Evolutionary conservation across 1,284 basidiomycete genomes (phyloP).

Genomic region (Melampsora americana): DNA sequence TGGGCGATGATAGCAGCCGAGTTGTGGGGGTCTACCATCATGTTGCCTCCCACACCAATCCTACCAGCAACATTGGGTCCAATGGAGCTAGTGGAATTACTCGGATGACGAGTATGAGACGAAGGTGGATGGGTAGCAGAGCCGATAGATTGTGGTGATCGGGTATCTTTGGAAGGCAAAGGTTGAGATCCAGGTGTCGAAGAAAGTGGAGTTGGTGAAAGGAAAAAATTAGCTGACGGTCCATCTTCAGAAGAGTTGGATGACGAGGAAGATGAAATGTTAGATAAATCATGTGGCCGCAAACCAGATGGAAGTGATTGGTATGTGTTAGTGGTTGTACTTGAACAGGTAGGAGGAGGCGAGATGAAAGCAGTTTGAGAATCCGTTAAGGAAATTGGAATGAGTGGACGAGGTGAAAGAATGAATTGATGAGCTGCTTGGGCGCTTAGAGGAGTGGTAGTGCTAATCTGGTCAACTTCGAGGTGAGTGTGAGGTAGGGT

Average conservation of each 20-base stretch:
- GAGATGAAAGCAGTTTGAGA: background rate
- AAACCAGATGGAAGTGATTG: too few species aligned
- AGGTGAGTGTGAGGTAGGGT: background rate
- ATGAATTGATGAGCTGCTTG: background rate
- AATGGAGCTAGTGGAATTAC: constrained; percentile 5
- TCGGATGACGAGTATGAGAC: background rate
- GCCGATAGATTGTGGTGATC: background rate
- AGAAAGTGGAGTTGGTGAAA: background rate
- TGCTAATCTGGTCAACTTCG: background rate
- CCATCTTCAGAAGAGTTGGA: background rate
- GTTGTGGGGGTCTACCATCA: constrained; percentile 33
- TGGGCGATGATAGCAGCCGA: constrained; percentile 1
- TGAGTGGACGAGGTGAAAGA: background rate
- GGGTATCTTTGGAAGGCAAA: background rate
- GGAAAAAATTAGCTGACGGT: background rate
- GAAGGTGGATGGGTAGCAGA: background rate
- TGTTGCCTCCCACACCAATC: constrained; percentile 24
- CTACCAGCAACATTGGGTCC: constrained; percentile 19
- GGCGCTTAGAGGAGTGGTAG: background rate
- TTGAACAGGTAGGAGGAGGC: background rate
- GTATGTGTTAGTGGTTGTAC: too few species aligned
- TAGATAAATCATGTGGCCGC: too few species aligned
- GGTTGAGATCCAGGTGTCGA: background rate
- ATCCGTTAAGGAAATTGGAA: background rate
- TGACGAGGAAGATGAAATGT: background rate